Conservation (phyloP, 2,329 filamentous ascomycete species). For the Neonectria punicea region DNA sequence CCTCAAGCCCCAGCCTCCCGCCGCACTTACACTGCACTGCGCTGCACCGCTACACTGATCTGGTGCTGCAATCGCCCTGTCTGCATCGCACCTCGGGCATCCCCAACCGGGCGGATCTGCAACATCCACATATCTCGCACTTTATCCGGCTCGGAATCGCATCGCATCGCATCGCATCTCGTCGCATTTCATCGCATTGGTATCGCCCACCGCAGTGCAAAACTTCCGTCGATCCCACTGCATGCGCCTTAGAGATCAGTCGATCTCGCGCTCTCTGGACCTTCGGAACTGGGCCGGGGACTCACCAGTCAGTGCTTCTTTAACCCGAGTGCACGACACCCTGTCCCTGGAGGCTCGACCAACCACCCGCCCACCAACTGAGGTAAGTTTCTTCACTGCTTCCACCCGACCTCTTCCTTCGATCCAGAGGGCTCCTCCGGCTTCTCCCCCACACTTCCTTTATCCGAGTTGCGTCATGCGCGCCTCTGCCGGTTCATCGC, state of each 20-base stretch:
- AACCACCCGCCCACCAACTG: slow-evolving; percentile 25
- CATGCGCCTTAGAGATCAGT: slow-evolving; percentile 35
- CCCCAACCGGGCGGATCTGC: slow-evolving; percentile 33
- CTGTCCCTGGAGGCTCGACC: slow-evolving; percentile 20
- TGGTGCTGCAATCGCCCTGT: slow-evolving; percentile 25
- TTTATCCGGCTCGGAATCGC: slow-evolving; percentile 6
- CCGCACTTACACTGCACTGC: slow-evolving; percentile 19
- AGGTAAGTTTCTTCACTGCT: slow-evolving; percentile 34
- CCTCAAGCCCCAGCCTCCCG: background rate
- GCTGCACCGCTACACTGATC: slow-evolving; percentile 1
- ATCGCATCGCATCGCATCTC: slow-evolving; percentile 29
- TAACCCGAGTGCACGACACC: slow-evolving; percentile 20
- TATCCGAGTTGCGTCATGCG: slow-evolving; percentile 28
- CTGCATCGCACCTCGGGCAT: slow-evolving; percentile 19
- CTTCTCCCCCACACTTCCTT: slow-evolving; percentile 31
- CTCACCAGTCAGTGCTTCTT: slow-evolving; percentile 15
- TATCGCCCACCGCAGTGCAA: slow-evolving; percentile 25
- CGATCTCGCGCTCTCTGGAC: slow-evolving; percentile 20
- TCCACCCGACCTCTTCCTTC: slow-evolving; percentile 12
- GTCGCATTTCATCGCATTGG: slow-evolving; percentile 36
- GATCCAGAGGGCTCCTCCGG: slow-evolving; percentile 23
- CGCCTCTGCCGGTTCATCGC: slow-evolving; percentile 18
- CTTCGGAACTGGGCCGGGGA: slow-evolving; percentile 27
- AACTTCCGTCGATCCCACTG: slow-evolving; percentile 10
- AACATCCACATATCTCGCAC: slow-evolving; percentile 7